Base-by-base conservation (phyloP, 2,329 filamentous ascomycete genomes). In the Venturia pyrina region DNA sequence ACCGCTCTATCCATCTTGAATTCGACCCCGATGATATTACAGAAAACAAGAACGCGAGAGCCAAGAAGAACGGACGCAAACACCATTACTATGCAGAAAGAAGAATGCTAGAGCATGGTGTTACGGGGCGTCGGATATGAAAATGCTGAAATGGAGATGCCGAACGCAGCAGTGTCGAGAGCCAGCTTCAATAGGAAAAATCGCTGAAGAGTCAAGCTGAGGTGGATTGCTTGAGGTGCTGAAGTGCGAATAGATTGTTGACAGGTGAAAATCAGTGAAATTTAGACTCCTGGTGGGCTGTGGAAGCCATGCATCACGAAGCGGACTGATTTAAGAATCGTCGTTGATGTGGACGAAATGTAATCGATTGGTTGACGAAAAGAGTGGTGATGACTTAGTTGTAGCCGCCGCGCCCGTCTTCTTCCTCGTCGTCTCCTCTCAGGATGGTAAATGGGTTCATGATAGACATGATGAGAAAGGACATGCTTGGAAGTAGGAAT, bases 391-490 rank as follows among this genome's bases (percentile, higher is more conserved):
- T 59, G 28, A 32, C 37, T 59, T 59, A 59, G 32, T 59, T 59
- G 32, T 59, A 59, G 32, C 53, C 53, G 17, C 53, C 53, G 17
- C 53, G 53, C 40, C 53, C 53, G 32, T 59, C 53, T 59, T 59
- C 53, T 37, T 34, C 53, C 1, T 59, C 53, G 5, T 59, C 53
- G 19, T 59, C 53, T 15, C 28, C 53, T 34, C 15, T 34, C 53
- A 59, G 15, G 28, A 59, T 37, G 32, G 53, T 37, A 7, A n/a
- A 37, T 4, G 53, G 32, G 32, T 59, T 59, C 32, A 59, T 59
- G 53, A 59, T 59, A 4, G 53, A 59, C 28, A 59, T 37, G 32
- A 19, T n/a, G 28, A 59, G 32, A 15, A 59, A 37, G 32, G 28
- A 34, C 17, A 59, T 59, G 53, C 28, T 32, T 37, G 53, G 53